phyloP scores from a whole-genome alignment of 2,329 filamentous ascomycete species.

The Nannizziopsis barbatae region DNA sequence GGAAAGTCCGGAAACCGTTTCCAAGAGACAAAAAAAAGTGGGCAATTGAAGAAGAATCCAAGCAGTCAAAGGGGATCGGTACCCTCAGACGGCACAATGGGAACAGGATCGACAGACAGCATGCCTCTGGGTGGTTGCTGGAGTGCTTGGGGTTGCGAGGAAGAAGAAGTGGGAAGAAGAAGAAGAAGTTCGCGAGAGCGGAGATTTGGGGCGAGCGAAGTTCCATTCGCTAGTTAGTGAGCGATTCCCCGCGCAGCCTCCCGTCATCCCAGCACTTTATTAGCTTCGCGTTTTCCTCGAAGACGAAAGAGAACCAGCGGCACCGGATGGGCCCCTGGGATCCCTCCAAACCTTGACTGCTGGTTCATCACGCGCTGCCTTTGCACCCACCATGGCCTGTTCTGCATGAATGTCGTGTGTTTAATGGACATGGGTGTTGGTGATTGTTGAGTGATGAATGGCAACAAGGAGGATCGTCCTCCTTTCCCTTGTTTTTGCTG shows the following conservation, averaged over 20 bases:
- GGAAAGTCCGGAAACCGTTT: conserved; percentile 8
- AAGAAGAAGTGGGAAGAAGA: conserved; percentile 21
- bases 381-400: not conserved
- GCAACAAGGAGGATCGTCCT: too few species aligned
- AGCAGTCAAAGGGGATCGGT: conserved; percentile 15
- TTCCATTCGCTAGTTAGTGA: conserved; percentile 14
- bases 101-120: conserved; percentile 20
- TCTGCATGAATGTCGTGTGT: too few species aligned
- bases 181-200: conserved; percentile 20
- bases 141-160: conserved; percentile 16
- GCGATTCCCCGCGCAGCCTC: conserved; percentile 13
- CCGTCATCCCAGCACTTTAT: conserved; percentile 2
- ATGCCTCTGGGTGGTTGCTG: conserved; percentile 11
- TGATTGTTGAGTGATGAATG: too few species aligned
- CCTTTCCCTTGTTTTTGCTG: too few species aligned
- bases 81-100: conserved; percentile 9
- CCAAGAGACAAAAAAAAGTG: conserved; percentile 11
- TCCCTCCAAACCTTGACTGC: conserved; percentile 1
- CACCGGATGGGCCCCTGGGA: too few species aligned
- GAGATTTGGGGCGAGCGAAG: conserved; percentile 10
- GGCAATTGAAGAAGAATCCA: conserved; percentile 18
- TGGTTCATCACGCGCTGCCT: not conserved
- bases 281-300: too few species aligned
- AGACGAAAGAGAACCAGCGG: too few species aligned
- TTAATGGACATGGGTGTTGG: too few species aligned